A percentile compares a stretch with the other conserved stretches of the same genome.
phyloP scores from a whole-genome alignment of 2,329 filamentous ascomycete species.

The Mariannaea sp. region DNA sequence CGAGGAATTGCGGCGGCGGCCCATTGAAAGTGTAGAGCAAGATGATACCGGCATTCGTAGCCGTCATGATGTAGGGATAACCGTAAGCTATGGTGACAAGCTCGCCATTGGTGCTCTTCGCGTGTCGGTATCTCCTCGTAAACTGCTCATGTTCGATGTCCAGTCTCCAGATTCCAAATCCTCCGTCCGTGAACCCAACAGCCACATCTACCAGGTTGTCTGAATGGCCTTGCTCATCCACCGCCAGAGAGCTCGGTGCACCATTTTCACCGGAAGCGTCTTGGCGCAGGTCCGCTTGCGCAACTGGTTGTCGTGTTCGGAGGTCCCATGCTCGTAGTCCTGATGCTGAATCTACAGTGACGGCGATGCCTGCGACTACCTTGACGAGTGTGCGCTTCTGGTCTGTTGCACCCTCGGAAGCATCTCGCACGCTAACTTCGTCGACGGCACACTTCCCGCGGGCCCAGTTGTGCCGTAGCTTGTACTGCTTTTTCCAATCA shows the following conservation, averaged over 20 bases:
- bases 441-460: conserved; percentile 79
- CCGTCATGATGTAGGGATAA: conserved; percentile 77
- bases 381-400: conserved; percentile 72
- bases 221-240: conserved; percentile 59
- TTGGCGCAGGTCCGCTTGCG: conserved; percentile 47
- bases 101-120: conserved; percentile 65
- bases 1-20: conserved; percentile 15
- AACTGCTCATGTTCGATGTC: conserved; percentile 52
- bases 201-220: conserved; percentile 61
- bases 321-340: conserved; percentile 82
- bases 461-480: conserved; percentile 88
- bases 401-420: conserved; percentile 40
- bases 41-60: conserved; percentile 74
- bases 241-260: conserved; percentile 65
- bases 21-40: conserved; percentile 73
- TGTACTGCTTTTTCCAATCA: conserved; percentile 90
- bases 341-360: conserved; percentile 71
- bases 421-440: conserved; percentile 66
- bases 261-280: conserved; percentile 27
- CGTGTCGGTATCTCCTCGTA: conserved; percentile 59
- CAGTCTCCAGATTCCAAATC: conserved; percentile 72
- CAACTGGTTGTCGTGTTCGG: conserved; percentile 65
- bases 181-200: conserved; percentile 73
- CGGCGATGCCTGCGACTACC: conserved; percentile 74
- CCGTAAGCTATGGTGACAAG: conserved; percentile 73